Conservation (phyloP, 2,329 filamentous ascomycete genomes). For the Exserohilum turcica region DNA sequence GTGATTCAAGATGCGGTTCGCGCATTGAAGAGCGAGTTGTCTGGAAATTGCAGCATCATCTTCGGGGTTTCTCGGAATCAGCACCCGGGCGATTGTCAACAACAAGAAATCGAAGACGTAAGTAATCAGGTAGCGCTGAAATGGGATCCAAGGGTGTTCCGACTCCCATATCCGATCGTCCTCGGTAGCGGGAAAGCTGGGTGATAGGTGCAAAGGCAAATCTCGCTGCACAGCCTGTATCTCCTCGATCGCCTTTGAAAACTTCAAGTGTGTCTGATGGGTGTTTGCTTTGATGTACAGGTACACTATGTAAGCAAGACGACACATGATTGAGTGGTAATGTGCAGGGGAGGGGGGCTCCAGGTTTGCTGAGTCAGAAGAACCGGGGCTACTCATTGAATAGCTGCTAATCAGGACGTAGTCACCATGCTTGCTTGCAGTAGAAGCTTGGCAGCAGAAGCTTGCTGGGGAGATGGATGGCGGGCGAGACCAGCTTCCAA, state of each 20-base stretch:
- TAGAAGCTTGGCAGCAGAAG: slow-evolving; percentile 17
- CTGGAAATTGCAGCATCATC: slow-evolving; percentile 4
- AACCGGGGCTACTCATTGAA: slow-evolving; percentile 3
- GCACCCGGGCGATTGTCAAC: slow-evolving; percentile 12
- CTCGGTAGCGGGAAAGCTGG: slow-evolving; percentile 11
- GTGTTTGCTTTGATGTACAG: slow-evolving; percentile 20
- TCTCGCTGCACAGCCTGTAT: slow-evolving; percentile 4
- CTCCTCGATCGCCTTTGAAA: slow-evolving; percentile 17
- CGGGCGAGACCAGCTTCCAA: slow-evolving; percentile 17
- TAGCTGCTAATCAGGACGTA: slow-evolving; percentile 1
- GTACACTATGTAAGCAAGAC: slow-evolving; percentile 16
- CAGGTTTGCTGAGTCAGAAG: slow-evolving; percentile 1
- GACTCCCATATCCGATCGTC: slow-evolving; percentile 14
- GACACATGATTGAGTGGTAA: slow-evolving; percentile 16
- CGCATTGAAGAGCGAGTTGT: slow-evolving; percentile 10
- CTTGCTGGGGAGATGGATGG: slow-evolving; percentile 17
- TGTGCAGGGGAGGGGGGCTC: slow-evolving; percentile 13
- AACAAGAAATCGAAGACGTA: slow-evolving; percentile 15
- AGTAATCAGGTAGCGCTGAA: slow-evolving; percentile 15
- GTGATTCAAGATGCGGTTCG: slow-evolving; percentile 10
- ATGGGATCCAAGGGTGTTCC: slow-evolving; percentile 15
- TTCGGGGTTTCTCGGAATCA: slow-evolving; percentile 5
- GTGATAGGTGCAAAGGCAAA: slow-evolving; percentile 10
- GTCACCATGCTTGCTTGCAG: slow-evolving; percentile 3
- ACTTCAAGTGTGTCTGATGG: slow-evolving; percentile 15